Evolutionary conservation across 305 asterid species (phyloP), one percentile per base, ranked within the genome.

Genomic region (Solanum hybrid): DNA sequence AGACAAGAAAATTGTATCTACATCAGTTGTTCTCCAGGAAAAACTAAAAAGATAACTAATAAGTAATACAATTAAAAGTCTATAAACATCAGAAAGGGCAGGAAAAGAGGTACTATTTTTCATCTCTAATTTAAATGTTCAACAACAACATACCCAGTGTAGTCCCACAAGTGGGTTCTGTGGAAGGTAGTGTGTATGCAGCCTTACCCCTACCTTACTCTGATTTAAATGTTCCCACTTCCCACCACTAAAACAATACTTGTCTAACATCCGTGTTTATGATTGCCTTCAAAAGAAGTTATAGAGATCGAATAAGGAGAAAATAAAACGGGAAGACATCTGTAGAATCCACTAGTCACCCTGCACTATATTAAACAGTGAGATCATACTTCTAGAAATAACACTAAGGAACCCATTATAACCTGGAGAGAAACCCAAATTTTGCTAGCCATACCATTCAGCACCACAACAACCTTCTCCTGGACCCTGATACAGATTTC

Each of bases 1-100:
- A 94, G 90, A 93, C 93, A 96, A 93, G 90, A 94, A 94, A 91
- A 93, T 90, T 86, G 90, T 92, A 93, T 90, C 92, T 94, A 95
- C 90, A 93, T 94, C 93, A 92, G 93, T 78, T 90, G 92, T 86
- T 86, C 88, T 87, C 80, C 90, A 85, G 76, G 88, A 11, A 56
- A 82, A 79, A 37, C 34, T n/a, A 56, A 36, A n/a, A 88, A 78
- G 81, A 37, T 22, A 56, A 35, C 42, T 36, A 56, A 31, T 32
- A 85, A 85, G 88, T 56, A 85, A 17, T 84, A 88, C 88, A 78
- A 89, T n/a, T 89, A 73, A 36, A 56, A 80, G 45, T 88, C 24
- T 38, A 88, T 45, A 89, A 73, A 38, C 37, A 82, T 79, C 38
- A 78, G 64, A 85, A 84, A 85, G 45, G 64, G 76, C 45, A 4